Evolutionary conservation across 768 basidiomycete species (phyloP), one percentile per base, ranked within the genome.

Genomic region (Clavaria fumosa): DNA sequence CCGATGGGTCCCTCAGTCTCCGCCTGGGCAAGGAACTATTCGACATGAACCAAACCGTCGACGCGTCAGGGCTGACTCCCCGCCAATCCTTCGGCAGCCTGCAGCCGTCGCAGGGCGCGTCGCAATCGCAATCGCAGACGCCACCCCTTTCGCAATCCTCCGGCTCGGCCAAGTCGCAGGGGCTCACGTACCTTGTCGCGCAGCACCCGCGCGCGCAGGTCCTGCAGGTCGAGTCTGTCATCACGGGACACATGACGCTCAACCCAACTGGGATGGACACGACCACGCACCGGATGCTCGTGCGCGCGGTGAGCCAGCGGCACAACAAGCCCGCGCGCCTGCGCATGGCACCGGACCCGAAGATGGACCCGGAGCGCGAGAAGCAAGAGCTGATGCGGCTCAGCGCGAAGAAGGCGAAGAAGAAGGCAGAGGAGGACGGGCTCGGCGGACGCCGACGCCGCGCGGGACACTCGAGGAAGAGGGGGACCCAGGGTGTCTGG

Each of bases 11-110:
- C 10, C 59, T 89, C 40, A 91, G 89, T 47, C 69, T 99, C 21
- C 80, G 84, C 45, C 62, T 99, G 39, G 95, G 95, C 30, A 82
- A 84, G 54, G 93, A 97, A 51, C 64, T 95, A 4, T 97, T 91
- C 58, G 90, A 96, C 60, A 75, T 97, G 35, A 75, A 70, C 36
- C 72, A 81, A 54, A 74, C 70, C 43, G 62, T 84, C 41, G 84
- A 90, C 50, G 78, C 70, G 12, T 83, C 85, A 14, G 82, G 73
- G 30, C 69, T 72, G 40, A 51, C 70, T 41, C 52, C 77, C 37
- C 70, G 79, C 40, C 64, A 76, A 44, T 62, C 69, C 11, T 54
- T 79, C 49, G 67, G 71, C 43, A 49, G 31, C n/a, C 38, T 6
- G 15, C 37, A 4, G 35, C 37, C n/a, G 35, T 51, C 50, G 52